Base-by-base conservation (phyloP, 1,284 basidiomycete species). In the Tylopilus sp. region DNA sequence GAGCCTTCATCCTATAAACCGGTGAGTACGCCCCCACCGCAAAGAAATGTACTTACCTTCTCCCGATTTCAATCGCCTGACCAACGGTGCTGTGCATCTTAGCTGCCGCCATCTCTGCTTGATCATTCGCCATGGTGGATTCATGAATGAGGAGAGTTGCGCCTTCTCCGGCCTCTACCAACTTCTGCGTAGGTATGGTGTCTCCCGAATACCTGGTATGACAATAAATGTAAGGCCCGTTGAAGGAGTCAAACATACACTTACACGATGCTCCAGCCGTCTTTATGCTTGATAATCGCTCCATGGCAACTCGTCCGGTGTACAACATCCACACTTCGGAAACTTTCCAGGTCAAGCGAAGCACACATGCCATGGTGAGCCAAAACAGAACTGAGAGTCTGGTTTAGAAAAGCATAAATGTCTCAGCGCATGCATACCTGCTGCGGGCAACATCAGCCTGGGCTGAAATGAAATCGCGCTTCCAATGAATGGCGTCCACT, bases 111-210 rank as follows among this genome's bases (percentile, higher is more conserved):
- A 90, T 71, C 36, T 85, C 82, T 39, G 76, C 79, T 58, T 90
- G 76, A 50, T 83, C 82, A 57, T 93, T 85, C 4, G 81, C 85
- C 77, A 97, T 85, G 3, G 93, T 93, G 0, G 94, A 91, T 68
- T 98, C 94, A 64, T 98, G 94, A 39, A 98, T 94, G 31, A 98
- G 75, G 7, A 98, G 67, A 0, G 91, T 92, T 0, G 88, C 85
- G 47, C 76, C 73, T 44, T 75, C 61, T 0, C 88, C 93, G 0
- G 82, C 84, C 35, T 75, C 66, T 21, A 86, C 80, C 4, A 98
- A 75, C 18, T 74, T 75, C 3, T 83, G 71, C 17, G 83, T 82
- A 0, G 94, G 94, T 66, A 81, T 78, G 0, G 94, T 97, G 66
- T 98, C 94, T 5, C 87, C 94, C 5, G 94, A 96, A 59, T 80